phyloP scores from a whole-genome alignment of 75 land plant genomes.

The Pinus albicaulis region DNA sequence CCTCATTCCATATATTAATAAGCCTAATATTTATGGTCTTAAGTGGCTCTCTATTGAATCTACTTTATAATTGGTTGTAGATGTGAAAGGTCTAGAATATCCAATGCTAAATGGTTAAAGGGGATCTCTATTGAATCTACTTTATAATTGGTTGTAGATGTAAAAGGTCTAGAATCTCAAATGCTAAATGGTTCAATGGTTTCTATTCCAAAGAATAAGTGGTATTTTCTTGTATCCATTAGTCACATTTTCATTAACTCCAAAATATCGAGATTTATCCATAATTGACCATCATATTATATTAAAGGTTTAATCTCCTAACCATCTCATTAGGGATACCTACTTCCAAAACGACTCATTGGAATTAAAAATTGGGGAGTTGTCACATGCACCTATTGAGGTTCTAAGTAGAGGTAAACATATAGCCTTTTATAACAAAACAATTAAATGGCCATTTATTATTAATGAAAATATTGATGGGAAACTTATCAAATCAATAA shows the following conservation, averaged over 20 bases:
- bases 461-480: slow-evolving; percentile 93
- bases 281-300: slow-evolving; percentile 40
- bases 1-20: slow-evolving; percentile 34
- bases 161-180: background rate
- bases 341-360: slow-evolving; percentile 78
- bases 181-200: slow-evolving; percentile 1
- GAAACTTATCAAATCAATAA: slow-evolving; percentile 71
- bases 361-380: slow-evolving; percentile 77
- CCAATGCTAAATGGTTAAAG: background rate
- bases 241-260: slow-evolving; percentile 65
- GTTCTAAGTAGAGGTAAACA: slow-evolving; percentile 95
- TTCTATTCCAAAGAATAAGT: slow-evolving; percentile 2
- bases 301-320: slow-evolving; percentile 85
- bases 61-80: background rate
- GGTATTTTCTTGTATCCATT: slow-evolving; percentile 43
- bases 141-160: background rate
- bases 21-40: slow-evolving; percentile 30
- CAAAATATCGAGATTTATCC: slow-evolving; percentile 54
- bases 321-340: slow-evolving; percentile 78
- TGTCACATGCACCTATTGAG: slow-evolving; percentile 96
- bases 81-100: slow-evolving; percentile 1
- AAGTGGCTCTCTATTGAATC: slow-evolving; percentile 6
- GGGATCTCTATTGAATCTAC: no score
- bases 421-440: no score
- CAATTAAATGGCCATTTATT: slow-evolving; percentile 87